A percentile compares a stretch with the other conserved stretches of the same genome.
Conservation (phyloP, 768 basidiomycete genomes). For the Psilocybe subaeruginosa region DNA sequence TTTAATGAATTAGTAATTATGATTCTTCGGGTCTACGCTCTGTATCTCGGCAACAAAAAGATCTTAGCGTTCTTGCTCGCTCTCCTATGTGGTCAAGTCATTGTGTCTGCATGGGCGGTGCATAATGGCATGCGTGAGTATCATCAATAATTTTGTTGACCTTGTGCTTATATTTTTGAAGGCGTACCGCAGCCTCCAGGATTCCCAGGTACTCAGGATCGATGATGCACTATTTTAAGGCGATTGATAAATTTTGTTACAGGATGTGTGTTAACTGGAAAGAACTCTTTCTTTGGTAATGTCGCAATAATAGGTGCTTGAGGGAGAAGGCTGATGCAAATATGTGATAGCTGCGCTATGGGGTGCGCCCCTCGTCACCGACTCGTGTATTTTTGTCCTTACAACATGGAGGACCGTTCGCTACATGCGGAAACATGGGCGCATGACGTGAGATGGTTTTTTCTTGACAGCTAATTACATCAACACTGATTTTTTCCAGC, state of each 20-base stretch:
- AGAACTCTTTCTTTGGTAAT: constrained; percentile 22
- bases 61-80: constrained; percentile 20
- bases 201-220: constrained; percentile 18
- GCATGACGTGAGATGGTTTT: constrained; percentile 18
- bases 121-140: constrained; percentile 26
- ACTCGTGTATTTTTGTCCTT: constrained; percentile 23
- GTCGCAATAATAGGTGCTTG: neutral
- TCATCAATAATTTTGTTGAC: neutral
- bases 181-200: constrained; percentile 23
- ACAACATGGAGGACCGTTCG: constrained; percentile 20
- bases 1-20: constrained; percentile 17
- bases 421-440: constrained; percentile 20
- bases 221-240: neutral
- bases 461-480: neutral
- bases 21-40: constrained; percentile 28
- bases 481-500: constrained; percentile 1
- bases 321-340: neutral
- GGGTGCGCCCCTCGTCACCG: constrained; percentile 25
- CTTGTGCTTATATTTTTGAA: constrained; percentile 1
- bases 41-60: constrained; percentile 22
- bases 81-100: constrained; percentile 21
- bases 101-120: constrained; percentile 21
- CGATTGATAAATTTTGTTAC: neutral
- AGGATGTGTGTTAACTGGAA: constrained; percentile 25
- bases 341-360: constrained; percentile 20